Evolutionary conservation across 2,329 filamentous ascomycete genomes (phyloP).

Genomic region (Arachnopeziza araneosa): DNA sequence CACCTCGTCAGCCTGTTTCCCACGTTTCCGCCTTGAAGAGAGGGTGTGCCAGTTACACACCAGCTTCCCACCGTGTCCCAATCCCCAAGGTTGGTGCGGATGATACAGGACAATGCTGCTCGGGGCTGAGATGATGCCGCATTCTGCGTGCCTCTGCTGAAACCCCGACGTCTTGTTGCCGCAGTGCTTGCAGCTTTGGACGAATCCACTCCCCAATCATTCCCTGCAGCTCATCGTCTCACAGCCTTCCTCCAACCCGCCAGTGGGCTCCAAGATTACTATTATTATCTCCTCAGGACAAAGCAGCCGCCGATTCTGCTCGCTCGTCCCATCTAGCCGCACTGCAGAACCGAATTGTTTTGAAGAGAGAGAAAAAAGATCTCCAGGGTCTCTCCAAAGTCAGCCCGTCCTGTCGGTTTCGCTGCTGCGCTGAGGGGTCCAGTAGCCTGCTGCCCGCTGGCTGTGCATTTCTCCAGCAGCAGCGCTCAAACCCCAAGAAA

Average conservation of each 20-base stretch:
- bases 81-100: too few species aligned
- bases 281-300: slow-evolving; percentile 18
- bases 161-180: not conserved
- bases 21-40: too few species aligned
- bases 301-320: not conserved
- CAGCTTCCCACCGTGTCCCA: too few species aligned
- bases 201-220: slow-evolving; percentile 5
- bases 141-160: not conserved
- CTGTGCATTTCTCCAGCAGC: slow-evolving; percentile 2
- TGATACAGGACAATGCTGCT: too few species aligned
- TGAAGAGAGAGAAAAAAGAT: too few species aligned
- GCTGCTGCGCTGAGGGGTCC: slow-evolving; percentile 5
- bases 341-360: slow-evolving; percentile 2
- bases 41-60: too few species aligned
- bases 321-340: slow-evolving; percentile 11
- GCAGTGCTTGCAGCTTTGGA: not conserved
- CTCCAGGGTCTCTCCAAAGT: slow-evolving; percentile 2
- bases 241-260: slow-evolving; percentile 5
- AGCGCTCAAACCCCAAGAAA: slow-evolving; percentile 5
- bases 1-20: too few species aligned
- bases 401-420: slow-evolving; percentile 5
- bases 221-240: slow-evolving; percentile 1
- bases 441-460: slow-evolving; percentile 1
- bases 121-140: not conserved
- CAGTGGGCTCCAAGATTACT: slow-evolving; percentile 9